Evolutionary conservation across 805 yeast genomes (phyloP), one percentile per base, ranked within the genome.

Genomic region (Candida boidinii): DNA sequence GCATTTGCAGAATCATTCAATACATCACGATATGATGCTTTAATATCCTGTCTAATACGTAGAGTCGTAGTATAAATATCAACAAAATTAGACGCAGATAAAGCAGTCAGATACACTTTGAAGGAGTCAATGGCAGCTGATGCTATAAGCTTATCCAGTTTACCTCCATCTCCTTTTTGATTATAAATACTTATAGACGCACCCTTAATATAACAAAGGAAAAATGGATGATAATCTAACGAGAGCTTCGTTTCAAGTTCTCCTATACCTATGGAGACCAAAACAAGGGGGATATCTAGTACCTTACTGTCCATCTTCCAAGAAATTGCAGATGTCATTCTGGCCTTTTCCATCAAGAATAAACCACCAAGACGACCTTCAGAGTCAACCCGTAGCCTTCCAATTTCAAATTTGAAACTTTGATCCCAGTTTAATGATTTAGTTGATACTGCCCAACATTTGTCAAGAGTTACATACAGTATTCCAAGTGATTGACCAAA

Each of bases 401-500:
- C 72, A 9, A 84, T 45, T 2, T 85, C 85, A 4, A 78, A 36
- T 17, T 75, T 66, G 39, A 88, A 54, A 36, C 73, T 73, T 43
- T 86, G 95, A 31, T 79, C 78, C 77, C 85, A 76, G 33, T 71
- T 70, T 2, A 74, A 60, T 3, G 73, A 64, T 45, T 84, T 86
- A 36, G 75, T 70, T 0, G 88, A 72, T 1, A 78, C 64, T 1
- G 76, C 65, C 90, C 94, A 85, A 5, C 77, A 53, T 21, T 70
- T 61, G 34, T 77, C 80, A 17, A 84, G 40, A 1, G 53, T 53
- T 6, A 84, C 54, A 2, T 66, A 58, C 29, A 83, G 51, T 11
- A 72, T 64, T 14, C 97, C 96, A 23, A 90, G 57, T 0, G 95
- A 75, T 27, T 82, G 81, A 0, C 97, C 97, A 38, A 90, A 65